A percentile compares a stretch with the other conserved stretches of the same genome.
Conservation (phyloP, 306 rosid genomes). For the Alnus glutinosa region DNA sequence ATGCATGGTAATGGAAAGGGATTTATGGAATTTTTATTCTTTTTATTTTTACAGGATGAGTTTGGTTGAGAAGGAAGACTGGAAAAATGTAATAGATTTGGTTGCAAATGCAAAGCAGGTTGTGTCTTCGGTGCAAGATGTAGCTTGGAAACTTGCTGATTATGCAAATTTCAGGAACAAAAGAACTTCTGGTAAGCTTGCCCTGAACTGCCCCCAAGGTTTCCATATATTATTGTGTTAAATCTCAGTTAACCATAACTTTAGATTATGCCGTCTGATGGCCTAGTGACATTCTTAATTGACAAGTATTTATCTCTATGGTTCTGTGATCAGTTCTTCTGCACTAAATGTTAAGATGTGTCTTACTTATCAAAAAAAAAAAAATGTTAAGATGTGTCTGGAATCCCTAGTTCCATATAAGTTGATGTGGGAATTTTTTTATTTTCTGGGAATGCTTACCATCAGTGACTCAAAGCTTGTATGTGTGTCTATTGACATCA, state of each 20-base stretch:
- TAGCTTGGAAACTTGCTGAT: constrained; percentile 76
- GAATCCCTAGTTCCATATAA: background rate
- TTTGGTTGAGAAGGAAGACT: constrained; percentile 79
- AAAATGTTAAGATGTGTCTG: background rate
- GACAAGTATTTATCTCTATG: background rate
- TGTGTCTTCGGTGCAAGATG: constrained; percentile 82
- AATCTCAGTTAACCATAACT: background rate
- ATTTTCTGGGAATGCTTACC: background rate
- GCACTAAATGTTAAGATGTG: background rate
- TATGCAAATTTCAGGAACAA: constrained; percentile 66
- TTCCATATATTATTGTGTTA: background rate
- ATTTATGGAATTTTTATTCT: constrained; percentile 23
- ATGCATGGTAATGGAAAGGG: constrained; percentile 21
- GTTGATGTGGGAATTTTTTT: background rate
- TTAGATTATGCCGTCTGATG: background rate
- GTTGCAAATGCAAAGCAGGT: constrained; percentile 89
- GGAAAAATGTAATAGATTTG: constrained; percentile 70
- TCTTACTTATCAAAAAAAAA: background rate
- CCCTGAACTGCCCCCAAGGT: constrained; percentile 4
- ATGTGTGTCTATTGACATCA: too few relatives aligned
- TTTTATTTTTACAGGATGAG: constrained; percentile 55
- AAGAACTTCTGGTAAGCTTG: constrained; percentile 47
- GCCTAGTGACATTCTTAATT: background rate
- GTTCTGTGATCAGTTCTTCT: background rate
- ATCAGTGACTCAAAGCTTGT: background rate